These are phyloP conservation scores for Ogataea paraovalis DNA, from an alignment of 805 yeast genomes.

Conservation along the genomic window DNA sequence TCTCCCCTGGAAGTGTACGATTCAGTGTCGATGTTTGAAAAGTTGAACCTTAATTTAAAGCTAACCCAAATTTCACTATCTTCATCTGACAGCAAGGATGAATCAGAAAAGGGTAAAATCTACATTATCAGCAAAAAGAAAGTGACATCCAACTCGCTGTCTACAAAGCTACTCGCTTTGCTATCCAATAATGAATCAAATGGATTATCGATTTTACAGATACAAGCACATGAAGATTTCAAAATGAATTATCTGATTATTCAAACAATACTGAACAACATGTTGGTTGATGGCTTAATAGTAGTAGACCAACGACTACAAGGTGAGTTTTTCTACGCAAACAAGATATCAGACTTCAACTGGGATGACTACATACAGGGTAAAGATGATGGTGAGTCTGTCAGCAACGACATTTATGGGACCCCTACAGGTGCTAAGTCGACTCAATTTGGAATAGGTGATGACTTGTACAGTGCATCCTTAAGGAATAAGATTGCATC, in stretches of 20 bases:
- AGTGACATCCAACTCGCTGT: constrained; percentile 20
- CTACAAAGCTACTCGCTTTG: constrained; percentile 18
- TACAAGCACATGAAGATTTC: constrained; percentile 24
- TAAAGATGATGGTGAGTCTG: background rate
- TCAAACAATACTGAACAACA: constrained; percentile 23
- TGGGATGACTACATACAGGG: constrained; percentile 16
- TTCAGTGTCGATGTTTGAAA: constrained; percentile 55
- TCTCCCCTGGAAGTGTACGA: constrained; percentile 64
- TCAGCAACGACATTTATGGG: too few relatives aligned
- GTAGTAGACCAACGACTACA: constrained; percentile 27
- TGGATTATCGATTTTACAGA: constrained; percentile 27
- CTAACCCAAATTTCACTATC: constrained; percentile 47
- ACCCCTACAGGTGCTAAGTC: background rate
- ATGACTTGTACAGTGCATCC: background rate
- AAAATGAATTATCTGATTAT: constrained; percentile 29
- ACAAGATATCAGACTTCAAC: constrained; percentile 20
- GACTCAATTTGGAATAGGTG: background rate
- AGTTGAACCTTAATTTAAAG: constrained; percentile 32
- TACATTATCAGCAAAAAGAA: constrained; percentile 27
- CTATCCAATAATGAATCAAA: constrained; percentile 9
- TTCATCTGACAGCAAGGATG: constrained; percentile 20
- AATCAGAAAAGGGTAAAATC: constrained; percentile 19
- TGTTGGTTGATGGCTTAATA: constrained; percentile 23
- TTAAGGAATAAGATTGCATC: background rate
- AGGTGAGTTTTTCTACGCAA: constrained; percentile 30